Evolutionary conservation across 2,329 filamentous ascomycete species (phyloP).

Genomic region (Colletotrichum euphorbiae): DNA sequence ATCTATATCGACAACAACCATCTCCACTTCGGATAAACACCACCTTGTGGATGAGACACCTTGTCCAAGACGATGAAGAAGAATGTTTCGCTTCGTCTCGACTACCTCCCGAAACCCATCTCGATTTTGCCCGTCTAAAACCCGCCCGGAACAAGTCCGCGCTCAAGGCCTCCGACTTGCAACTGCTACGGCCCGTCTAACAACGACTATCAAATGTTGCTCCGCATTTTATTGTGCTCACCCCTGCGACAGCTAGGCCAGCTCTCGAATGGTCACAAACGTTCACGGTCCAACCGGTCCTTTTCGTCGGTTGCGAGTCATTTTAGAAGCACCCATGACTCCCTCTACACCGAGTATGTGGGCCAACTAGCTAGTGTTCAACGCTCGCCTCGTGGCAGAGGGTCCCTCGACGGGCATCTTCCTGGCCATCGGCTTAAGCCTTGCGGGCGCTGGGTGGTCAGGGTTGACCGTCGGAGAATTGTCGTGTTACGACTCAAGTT

Average conservation of each 20-base stretch:
- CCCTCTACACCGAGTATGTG: neutral
- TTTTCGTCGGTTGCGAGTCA: slow-evolving; percentile 32
- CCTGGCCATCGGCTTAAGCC: slow-evolving; percentile 15
- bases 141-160: slow-evolving; percentile 20
- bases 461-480: slow-evolving; percentile 33
- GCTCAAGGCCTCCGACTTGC: neutral
- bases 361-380: slow-evolving; percentile 7
- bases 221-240: slow-evolving; percentile 18
- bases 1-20: slow-evolving; percentile 7
- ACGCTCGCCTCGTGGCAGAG: slow-evolving; percentile 34
- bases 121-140: slow-evolving; percentile 16
- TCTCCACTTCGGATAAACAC: slow-evolving; percentile 10
- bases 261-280: slow-evolving; percentile 13
- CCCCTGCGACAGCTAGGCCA: slow-evolving; percentile 26
- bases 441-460: slow-evolving; percentile 29
- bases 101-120: neutral
- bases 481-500: slow-evolving; percentile 26
- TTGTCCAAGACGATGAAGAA: neutral
- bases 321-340: slow-evolving; percentile 21
- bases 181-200: slow-evolving; percentile 14
- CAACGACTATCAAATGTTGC: slow-evolving; percentile 5
- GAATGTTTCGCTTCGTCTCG: neutral
- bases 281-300: slow-evolving; percentile 17
- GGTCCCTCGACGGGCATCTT: slow-evolving; percentile 20
- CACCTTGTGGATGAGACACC: slow-evolving; percentile 11